Base-by-base conservation (phyloP, 495 filamentous ascomycete species). In the Recurvomyces mirabilis region DNA sequence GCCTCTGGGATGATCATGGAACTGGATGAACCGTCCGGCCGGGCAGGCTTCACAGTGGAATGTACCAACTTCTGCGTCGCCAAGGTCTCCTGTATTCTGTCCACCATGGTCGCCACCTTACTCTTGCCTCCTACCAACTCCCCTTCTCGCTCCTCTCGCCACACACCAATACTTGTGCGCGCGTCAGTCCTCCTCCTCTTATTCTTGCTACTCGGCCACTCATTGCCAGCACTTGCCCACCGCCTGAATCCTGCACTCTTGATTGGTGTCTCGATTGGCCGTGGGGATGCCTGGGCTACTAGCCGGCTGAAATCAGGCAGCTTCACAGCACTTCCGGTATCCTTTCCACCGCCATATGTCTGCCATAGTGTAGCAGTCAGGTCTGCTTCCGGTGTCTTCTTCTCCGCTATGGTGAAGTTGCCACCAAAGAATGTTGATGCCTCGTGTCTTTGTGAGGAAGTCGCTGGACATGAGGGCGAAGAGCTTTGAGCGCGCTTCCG, bases 281-380 rank as follows among this genome's bases (percentile, higher is more conserved):
- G 55, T 11, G 63, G 63, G 1, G 62, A 65, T 1, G 60, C 53
- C 37, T 62, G 58, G 21, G 53, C 45, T 29, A 63, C 58, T 25
- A 66, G 49, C 25, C 58, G 58, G 19, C 55, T 53, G 34, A 66
- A 57, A 10, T 52, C 48, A 6, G 56, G 46, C 21, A 40, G 43
- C 29, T 47, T 56, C 19, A 53, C 32, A 1, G 41, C 51, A 5
- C 48, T 56, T 28, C 51, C 57, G 22, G 36, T 54, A 13, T 38
- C 45, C 18, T 52, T 39, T 21, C 38, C 47, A 5, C 43, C 32
- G 7, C 46, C 74, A 56, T 84, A 93, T 15, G 82, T 78, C 51
- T 79, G 84, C 87, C 86, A 93, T n/a, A 94, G 63, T 40, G 94
- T 87, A 24, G 77, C 63, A 0, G 82, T 82, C 20, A 89, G 81